Conservation (phyloP, 768 basidiomycete genomes). For the Trichaptum fuscoviolaceum region DNA sequence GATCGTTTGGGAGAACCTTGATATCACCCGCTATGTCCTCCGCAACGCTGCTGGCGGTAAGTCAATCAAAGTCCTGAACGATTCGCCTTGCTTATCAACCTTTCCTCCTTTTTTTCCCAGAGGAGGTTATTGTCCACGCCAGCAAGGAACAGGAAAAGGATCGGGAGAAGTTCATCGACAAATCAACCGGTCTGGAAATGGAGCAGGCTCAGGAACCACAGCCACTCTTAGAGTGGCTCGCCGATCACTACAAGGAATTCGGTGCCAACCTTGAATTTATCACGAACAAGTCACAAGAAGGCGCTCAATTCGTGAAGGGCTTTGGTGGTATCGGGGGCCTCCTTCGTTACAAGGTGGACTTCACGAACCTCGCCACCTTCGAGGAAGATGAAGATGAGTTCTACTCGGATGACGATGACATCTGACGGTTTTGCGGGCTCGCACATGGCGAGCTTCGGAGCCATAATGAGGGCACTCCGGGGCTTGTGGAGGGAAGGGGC, state of each 20-base stretch:
- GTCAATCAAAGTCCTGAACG: slow-evolving; percentile 12
- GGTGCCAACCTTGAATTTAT: slow-evolving; percentile 95
- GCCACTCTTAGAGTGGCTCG: slow-evolving; percentile 94
- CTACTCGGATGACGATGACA: slow-evolving; percentile 70
- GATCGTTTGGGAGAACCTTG: slow-evolving; percentile 98
- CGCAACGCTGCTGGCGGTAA: slow-evolving; percentile 89
- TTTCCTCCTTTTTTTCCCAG: slow-evolving; percentile 37
- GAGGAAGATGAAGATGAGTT: slow-evolving; percentile 86
- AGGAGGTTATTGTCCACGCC: slow-evolving; percentile 77
- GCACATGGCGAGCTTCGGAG: slow-evolving; percentile 64
- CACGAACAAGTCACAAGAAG: slow-evolving; percentile 94
- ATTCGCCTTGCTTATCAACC: not conserved
- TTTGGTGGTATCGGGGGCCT: slow-evolving; percentile 98
- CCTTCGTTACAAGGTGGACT: slow-evolving; percentile 96
- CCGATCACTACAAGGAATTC: slow-evolving; percentile 98
- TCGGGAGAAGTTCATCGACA: slow-evolving; percentile 92
- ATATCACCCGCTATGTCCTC: slow-evolving; percentile 80
- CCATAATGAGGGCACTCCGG: slow-evolving; percentile 46
- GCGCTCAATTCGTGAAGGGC: slow-evolving; percentile 96
- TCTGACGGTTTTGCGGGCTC: slow-evolving; percentile 89
- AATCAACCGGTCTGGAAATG: slow-evolving; percentile 94
- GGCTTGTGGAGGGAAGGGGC: slow-evolving; percentile 49
- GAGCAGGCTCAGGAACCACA: slow-evolving; percentile 80
- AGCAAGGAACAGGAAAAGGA: slow-evolving; percentile 87
- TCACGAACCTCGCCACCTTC: slow-evolving; percentile 65